A percentile compares a stretch with the other conserved stretches of the same genome.
These are phyloP conservation scores for Scedosporium boydii DNA, from an alignment of 2,329 filamentous ascomycete species.

Conservation along the genomic window DNA sequence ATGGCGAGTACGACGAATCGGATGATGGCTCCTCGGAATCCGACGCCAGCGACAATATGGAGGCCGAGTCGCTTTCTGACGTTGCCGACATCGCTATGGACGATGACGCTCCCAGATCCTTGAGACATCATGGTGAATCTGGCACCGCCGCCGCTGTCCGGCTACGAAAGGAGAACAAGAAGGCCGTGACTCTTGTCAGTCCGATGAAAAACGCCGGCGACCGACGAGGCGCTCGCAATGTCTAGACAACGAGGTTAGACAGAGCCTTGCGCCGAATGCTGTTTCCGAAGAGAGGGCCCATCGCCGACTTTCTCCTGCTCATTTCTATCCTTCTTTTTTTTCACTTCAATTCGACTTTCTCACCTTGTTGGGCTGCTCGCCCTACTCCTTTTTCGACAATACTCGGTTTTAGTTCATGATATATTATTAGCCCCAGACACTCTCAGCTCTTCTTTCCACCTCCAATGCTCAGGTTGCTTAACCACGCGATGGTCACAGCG, in stretches of 20 bases:
- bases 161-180: constrained; percentile 43
- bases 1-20: constrained; percentile 68
- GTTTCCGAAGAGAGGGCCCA: background rate
- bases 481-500: background rate
- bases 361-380: background rate
- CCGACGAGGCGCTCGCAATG: constrained; percentile 15
- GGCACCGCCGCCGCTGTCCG: constrained; percentile 31
- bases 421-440: constrained; percentile 11
- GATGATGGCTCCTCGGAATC: constrained; percentile 54
- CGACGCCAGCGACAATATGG: constrained; percentile 45
- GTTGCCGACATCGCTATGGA: constrained; percentile 54
- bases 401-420: constrained; percentile 18
- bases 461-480: background rate
- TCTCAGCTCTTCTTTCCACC: constrained; percentile 8
- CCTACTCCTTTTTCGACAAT: constrained; percentile 18
- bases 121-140: constrained; percentile 32
- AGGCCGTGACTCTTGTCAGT: constrained; percentile 46
- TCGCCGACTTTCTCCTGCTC: background rate
- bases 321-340: background rate
- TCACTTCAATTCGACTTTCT: background rate
- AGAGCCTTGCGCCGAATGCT: background rate
- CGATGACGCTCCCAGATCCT: constrained; percentile 38
- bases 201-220: constrained; percentile 33
- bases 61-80: constrained; percentile 50
- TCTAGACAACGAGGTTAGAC: constrained; percentile 11